phyloP scores from a whole-genome alignment of 2,329 filamentous ascomycete species.

The Nothophaeocryptopus gaeumannii region DNA sequence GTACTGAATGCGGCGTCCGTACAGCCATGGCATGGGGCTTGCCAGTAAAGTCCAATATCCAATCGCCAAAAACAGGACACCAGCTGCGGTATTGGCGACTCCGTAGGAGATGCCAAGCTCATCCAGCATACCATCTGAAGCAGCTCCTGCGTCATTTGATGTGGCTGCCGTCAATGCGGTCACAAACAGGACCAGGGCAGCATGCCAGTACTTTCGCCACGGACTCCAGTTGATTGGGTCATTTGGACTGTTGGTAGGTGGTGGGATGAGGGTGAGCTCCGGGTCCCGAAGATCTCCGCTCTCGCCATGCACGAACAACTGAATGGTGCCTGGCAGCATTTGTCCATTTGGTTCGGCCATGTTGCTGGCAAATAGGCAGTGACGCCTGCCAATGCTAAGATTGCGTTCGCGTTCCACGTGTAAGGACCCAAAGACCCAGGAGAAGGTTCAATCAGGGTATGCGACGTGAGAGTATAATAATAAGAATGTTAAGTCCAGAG shows the following conservation, averaged over 20 bases:
- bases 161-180: conserved; percentile 56
- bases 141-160: conserved; percentile 55
- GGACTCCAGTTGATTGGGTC: conserved; percentile 34
- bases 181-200: conserved; percentile 52
- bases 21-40: conserved; percentile 54
- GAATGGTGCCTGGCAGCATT: conserved; percentile 24
- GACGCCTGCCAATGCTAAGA: too few relatives aligned
- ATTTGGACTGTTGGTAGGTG: conserved; percentile 43
- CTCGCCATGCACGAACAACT: conserved; percentile 20
- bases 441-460: not conserved
- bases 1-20: conserved; percentile 56
- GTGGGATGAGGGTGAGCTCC: conserved; percentile 53
- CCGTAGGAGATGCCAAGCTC: conserved; percentile 53
- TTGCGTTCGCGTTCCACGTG: too few relatives aligned
- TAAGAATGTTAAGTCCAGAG: not conserved
- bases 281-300: conserved; percentile 22
- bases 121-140: conserved; percentile 50
- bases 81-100: conserved; percentile 56
- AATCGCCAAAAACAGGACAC: conserved; percentile 56
- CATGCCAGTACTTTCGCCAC: conserved; percentile 35
- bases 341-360: conserved; percentile 19
- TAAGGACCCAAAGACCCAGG: not conserved
- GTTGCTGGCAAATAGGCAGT: not conserved
- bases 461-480: not conserved
- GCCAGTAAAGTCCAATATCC: conserved; percentile 56